Base-by-base conservation (phyloP, 2,329 filamentous ascomycete species). In the Epichloe uncinata region DNA sequence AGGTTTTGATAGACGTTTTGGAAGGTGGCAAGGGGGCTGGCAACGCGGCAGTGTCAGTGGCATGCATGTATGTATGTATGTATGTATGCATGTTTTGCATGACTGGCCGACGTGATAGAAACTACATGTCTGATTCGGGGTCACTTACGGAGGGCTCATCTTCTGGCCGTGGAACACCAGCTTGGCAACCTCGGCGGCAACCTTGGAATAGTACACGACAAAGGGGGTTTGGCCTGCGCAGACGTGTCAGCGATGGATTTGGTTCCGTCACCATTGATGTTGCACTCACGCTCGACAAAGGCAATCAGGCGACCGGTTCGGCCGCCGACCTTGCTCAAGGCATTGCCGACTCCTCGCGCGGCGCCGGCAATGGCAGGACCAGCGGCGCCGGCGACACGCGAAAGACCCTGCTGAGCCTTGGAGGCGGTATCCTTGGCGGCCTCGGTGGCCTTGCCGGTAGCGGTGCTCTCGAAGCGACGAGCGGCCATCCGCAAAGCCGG, bases 61-160 rank as follows among this genome's bases (percentile, higher is more conserved):
- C 35, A 20, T 20, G 26, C 1, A 22, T 22, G 22, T 38, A 7
- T 18, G 44, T 13, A n/a, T n/a, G n/a, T n/a, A n/a, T 20, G 18
- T n/a, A n/a, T n/a, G n/a, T n/a, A n/a, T n/a, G n/a, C n/a, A n/a
- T n/a, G n/a, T n/a, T n/a, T n/a, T 20, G 18, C 3, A 26, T 26
- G 26, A 8, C 7, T 26, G 26, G 3, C 26, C 2, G 26, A 11
- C 18, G 5, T 11, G 0, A n/a, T 20, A 3, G 18, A 20, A 3
- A 41, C 18, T 12, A n/a, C 20, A 18, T 11, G 16, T n/a, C n/a
- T 2, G 13, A 12, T 11, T 41, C 15, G 20, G 22, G 7, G n/a
- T 18, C n/a, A 52, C 90, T 82, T 85, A 98, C 93, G 93, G 93
- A 72, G 88, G 89, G 65, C 78, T 75, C 89, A 98, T 96, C 74